Conservation (phyloP, 2,329 filamentous ascomycete species). For the Myriosclerotinia duriaeana region DNA sequence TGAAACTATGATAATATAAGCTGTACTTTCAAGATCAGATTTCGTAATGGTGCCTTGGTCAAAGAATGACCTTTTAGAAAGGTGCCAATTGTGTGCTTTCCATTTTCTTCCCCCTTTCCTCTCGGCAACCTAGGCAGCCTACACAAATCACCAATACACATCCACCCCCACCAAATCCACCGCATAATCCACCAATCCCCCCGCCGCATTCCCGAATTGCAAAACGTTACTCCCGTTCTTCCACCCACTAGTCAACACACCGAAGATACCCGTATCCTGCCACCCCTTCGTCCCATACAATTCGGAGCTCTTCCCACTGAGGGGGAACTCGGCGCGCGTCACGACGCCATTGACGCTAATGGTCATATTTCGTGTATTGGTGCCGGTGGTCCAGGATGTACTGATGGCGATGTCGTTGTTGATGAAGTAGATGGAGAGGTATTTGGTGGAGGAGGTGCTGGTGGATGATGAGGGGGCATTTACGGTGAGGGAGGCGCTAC, state of each 20-base stretch:
- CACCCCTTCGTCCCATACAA: constrained; percentile 32
- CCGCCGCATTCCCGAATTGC: constrained; percentile 41
- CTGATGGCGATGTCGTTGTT: constrained; percentile 36
- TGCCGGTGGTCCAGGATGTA: constrained; percentile 31
- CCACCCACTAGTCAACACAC: constrained; percentile 31
- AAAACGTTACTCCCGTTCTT: constrained; percentile 33
- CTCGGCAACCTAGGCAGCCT: no score
- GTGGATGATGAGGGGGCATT: constrained; percentile 18
- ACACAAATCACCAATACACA: constrained; percentile 31
- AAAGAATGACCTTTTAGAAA: no score
- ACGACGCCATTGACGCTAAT: constrained; percentile 32
- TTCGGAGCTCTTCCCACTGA: constrained; percentile 35
- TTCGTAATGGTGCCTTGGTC: no score
- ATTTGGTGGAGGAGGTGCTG: constrained; percentile 24
- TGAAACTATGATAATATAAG: no score
- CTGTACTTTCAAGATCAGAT: no score
- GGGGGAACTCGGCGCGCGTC: constrained; percentile 32
- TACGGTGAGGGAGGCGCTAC: constrained; percentile 27
- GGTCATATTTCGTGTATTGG: constrained; percentile 36
- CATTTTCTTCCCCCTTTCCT: neutral
- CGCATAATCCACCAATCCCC: constrained; percentile 37
- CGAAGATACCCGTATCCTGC: constrained; percentile 35
- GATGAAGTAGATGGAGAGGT: constrained; percentile 30
- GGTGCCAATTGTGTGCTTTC: no score
- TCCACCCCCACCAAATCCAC: constrained; percentile 43